These are phyloP conservation scores for Orbilia blumenaviensis DNA, from an alignment of 2,329 filamentous ascomycete genomes.

Conservation along the genomic window DNA sequence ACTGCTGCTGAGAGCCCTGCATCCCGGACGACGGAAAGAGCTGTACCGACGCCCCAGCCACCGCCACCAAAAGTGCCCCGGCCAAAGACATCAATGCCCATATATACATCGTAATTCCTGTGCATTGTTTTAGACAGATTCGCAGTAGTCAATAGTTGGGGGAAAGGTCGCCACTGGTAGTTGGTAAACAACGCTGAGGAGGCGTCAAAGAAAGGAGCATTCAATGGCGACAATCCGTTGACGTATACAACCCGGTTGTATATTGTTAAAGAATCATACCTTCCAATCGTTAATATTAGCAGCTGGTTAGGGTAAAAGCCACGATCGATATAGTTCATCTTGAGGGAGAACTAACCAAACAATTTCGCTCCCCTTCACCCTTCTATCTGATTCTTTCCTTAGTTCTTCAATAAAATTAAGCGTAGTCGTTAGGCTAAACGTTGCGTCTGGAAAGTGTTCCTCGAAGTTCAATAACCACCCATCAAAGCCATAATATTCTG, in stretches of 20 bases:
- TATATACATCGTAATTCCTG: constrained; percentile 59
- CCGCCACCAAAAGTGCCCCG: constrained; percentile 60
- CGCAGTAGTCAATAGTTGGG: constrained; percentile 57
- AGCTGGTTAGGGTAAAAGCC: background rate
- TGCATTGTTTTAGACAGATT: constrained; percentile 56
- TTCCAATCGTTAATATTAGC: constrained; percentile 40
- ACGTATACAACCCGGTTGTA: constrained; percentile 63
- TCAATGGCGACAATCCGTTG: constrained; percentile 62
- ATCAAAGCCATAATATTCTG: constrained; percentile 63
- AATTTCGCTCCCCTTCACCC: constrained; percentile 57
- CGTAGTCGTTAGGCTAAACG: constrained; percentile 59
- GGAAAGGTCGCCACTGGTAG: constrained; percentile 62
- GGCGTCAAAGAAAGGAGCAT: constrained; percentile 61
- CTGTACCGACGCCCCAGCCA: constrained; percentile 57
- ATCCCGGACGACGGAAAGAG: constrained; percentile 60
- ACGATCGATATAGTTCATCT: too few relatives aligned
- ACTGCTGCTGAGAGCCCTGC: constrained; percentile 61
- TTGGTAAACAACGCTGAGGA: constrained; percentile 63
- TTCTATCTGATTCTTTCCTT: constrained; percentile 58
- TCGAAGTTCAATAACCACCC: constrained; percentile 65
- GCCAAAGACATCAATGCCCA: constrained; percentile 64
- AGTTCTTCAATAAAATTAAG: constrained; percentile 61
- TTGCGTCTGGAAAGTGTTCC: constrained; percentile 60
- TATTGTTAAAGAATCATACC: constrained; percentile 64
- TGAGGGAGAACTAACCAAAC: constrained; percentile 60